Evolutionary conservation across 371 early-diverging fungal genomes (phyloP).

Genomic region (Syncephalastrum contaminatum): DNA sequence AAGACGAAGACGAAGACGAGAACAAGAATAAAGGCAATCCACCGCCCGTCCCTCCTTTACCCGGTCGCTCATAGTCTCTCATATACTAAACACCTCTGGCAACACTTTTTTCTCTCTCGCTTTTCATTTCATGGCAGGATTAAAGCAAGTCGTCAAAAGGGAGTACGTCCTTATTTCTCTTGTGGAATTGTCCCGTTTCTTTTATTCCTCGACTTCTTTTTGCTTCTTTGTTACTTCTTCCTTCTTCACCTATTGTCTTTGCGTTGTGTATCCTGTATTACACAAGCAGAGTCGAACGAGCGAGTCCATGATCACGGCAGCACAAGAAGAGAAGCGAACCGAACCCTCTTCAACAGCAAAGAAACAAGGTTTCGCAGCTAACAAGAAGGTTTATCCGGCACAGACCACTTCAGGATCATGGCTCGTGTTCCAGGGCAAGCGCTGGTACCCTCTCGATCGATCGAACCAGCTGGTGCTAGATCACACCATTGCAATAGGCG

Average conservation of each 20-base stretch:
- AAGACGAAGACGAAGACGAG: slow-evolving; percentile 22
- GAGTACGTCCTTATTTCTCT: no score
- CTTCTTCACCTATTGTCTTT: slow-evolving; percentile 1
- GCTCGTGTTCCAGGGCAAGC: slow-evolving; percentile 34
- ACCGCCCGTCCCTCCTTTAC: slow-evolving; percentile 22
- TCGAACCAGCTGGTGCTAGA: slow-evolving; percentile 33
- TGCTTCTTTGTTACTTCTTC: slow-evolving; percentile 2
- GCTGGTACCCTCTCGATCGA: slow-evolving; percentile 38
- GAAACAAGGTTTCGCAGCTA: background rate
- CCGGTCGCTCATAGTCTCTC: slow-evolving; percentile 6
- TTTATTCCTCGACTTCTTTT: background rate
- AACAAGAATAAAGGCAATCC: slow-evolving; percentile 12
- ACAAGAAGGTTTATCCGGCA: slow-evolving; percentile 8
- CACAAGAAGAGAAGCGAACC: background rate
- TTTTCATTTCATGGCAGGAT: no score
- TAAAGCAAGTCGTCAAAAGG: no score
- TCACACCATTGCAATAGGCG: slow-evolving; percentile 34
- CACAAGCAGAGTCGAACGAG: slow-evolving; percentile 21
- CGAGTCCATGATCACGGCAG: background rate
- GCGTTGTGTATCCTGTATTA: slow-evolving; percentile 10
- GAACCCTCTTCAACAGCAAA: background rate
- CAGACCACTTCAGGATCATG: slow-evolving; percentile 12
- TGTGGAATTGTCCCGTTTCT: no score
- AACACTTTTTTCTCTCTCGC: background rate
- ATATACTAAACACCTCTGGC: background rate